Evolutionary conservation across 371 early-diverging fungal species (phyloP), one percentile per base, ranked within the genome.

Genomic region (Racocetra persica): DNA sequence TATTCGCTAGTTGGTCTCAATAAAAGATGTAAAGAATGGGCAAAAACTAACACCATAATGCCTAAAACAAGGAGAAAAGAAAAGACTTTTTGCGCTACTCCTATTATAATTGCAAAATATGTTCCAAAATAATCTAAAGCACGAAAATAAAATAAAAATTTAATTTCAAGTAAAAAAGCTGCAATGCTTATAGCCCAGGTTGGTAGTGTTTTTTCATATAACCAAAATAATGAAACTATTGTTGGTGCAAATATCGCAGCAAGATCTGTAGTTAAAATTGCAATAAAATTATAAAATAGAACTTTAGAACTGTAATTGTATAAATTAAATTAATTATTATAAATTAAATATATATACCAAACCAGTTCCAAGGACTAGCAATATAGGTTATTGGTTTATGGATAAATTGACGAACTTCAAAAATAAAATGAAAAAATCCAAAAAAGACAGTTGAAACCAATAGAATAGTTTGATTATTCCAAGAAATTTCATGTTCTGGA

Each of bases 391-490:
- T 74, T 28, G 59, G 59, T 4, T 16, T 74, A 20, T 28, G 32
- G n/a, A 57, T 14, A 74, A 74, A 55, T 36, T 74, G 55, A n/a
- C 75, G 54, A 11, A 74, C 20, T 38, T 74, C 75, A 7, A 18
- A 11, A 10, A 18, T 57, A 20, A 74, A 38, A 38, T 22, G 24
- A 22, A 32, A 20, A 36, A n/a, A 54, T 45, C 28, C 54, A 0
- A 38, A 32, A 4, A 32, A 32, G 36, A 74, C 38, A 20, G 20
- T 55, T 5, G 20, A 2, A 55, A 11, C n/a, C 13, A 74, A 52
- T 22, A 74, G 2, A 55, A 14, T n/a, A 11, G 4, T 10, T 55
- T 14, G 18, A 14, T 4, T n/a, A 55, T 10, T 55, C 55, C 55
- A 55, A 22, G 26, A 26, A 32, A 74, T 14, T 38, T 0, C 3